Conservation (phyloP, 1,139 yeast species). For the Blastobotrys apis region DNA sequence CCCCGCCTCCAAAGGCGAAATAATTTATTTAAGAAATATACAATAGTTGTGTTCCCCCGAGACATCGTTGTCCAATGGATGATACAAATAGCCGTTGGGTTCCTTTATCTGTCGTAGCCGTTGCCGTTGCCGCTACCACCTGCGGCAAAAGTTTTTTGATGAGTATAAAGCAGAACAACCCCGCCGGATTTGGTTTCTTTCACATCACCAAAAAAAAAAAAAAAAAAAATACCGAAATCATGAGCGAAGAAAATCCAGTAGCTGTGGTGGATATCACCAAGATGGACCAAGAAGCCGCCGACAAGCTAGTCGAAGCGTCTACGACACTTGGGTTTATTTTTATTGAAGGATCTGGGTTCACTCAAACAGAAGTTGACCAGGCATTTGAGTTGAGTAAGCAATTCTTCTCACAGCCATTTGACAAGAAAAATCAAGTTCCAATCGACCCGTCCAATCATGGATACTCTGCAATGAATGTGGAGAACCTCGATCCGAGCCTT, state of each 20-base stretch:
- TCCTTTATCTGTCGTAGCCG: too few relatives aligned
- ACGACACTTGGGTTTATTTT: constrained; percentile 66
- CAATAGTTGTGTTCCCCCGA: too few relatives aligned
- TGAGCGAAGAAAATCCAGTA: too few relatives aligned
- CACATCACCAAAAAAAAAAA: background rate
- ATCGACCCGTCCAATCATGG: constrained; percentile 58
- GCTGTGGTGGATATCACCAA: constrained; percentile 48
- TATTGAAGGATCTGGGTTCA: constrained; percentile 66
- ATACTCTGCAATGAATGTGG: constrained; percentile 57
- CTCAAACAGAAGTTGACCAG: constrained; percentile 52
- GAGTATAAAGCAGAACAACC: too few relatives aligned
- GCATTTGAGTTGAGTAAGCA: constrained; percentile 51
- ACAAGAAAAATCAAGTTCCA: constrained; percentile 45
- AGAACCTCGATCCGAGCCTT: constrained; percentile 43
- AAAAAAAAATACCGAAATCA: too few relatives aligned
- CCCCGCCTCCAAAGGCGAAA: constrained; percentile 11
- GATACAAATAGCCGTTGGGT: too few relatives aligned
- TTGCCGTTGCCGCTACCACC: too few relatives aligned
- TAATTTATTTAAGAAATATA: too few relatives aligned
- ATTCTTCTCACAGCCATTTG: constrained; percentile 51
- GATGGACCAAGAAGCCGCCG: constrained; percentile 44
- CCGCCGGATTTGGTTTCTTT: too few relatives aligned
- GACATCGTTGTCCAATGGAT: background rate
- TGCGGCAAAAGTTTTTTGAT: too few relatives aligned
- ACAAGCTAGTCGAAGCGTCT: constrained; percentile 58